A percentile compares a stretch with the other conserved stretches of the same genome.
Evolutionary conservation across 805 yeast species (phyloP).

Genomic region (Yamadazyma paraphyllophila): DNA sequence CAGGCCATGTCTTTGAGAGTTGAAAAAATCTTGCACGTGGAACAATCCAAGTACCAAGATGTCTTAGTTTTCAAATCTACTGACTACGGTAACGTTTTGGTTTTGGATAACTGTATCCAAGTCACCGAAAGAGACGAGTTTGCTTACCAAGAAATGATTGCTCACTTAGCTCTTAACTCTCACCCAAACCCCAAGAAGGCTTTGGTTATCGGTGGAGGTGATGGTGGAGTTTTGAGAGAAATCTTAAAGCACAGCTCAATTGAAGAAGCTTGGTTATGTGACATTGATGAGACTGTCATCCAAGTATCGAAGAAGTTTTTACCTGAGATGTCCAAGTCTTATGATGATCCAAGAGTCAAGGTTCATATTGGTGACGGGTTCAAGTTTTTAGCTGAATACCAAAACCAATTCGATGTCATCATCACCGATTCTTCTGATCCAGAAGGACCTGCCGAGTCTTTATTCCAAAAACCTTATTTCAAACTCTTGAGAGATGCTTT

Average conservation of each 20-base stretch:
- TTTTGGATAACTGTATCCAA: slow-evolving; percentile 92
- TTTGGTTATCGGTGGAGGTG: slow-evolving; percentile 97
- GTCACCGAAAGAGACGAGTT: slow-evolving; percentile 97
- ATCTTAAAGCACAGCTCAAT: slow-evolving; percentile 83
- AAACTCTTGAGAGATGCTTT: slow-evolving; percentile 81
- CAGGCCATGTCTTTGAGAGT: slow-evolving; percentile 93
- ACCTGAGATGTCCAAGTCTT: slow-evolving; percentile 84
- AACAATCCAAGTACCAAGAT: slow-evolving; percentile 88
- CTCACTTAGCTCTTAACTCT: slow-evolving; percentile 88
- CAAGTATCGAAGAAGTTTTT: slow-evolving; percentile 80
- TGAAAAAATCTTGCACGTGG: slow-evolving; percentile 80
- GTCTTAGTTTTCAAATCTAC: slow-evolving; percentile 90
- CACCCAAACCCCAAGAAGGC: slow-evolving; percentile 95
- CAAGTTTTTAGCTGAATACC: slow-evolving; percentile 81
- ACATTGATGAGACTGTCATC: slow-evolving; percentile 92
- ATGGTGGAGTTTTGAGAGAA: slow-evolving; percentile 97
- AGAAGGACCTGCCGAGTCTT: slow-evolving; percentile 94
- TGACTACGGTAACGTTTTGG: slow-evolving; percentile 92
- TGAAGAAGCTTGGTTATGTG: slow-evolving; percentile 89
- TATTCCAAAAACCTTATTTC: slow-evolving; percentile 92
- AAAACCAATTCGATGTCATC: slow-evolving; percentile 88
- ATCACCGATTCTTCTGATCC: slow-evolving; percentile 98
- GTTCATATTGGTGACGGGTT: slow-evolving; percentile 97
- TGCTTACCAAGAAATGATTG: slow-evolving; percentile 97
- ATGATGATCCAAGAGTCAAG: slow-evolving; percentile 82